Conservation (phyloP, 352 stramenopile species). For the Phytophthora idaei region DNA sequence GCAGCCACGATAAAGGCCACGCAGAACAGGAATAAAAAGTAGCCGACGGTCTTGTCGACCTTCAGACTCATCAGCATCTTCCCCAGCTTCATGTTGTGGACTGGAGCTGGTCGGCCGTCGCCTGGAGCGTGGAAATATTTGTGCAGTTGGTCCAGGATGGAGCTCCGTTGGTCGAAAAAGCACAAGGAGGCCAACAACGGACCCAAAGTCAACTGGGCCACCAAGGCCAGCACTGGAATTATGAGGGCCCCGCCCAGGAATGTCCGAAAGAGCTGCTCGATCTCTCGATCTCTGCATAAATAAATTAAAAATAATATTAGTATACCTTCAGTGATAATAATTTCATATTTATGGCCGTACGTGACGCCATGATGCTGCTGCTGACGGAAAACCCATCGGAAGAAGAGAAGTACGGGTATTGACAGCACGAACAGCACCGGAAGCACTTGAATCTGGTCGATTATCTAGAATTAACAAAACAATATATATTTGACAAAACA, state of each 20-base stretch:
- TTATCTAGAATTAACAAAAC: slow-evolving; percentile 23
- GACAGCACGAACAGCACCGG: slow-evolving; percentile 38
- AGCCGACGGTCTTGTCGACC: slow-evolving; percentile 62
- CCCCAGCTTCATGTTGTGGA: slow-evolving; percentile 37
- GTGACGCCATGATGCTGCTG: slow-evolving; percentile 57
- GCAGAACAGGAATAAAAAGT: slow-evolving; percentile 62
- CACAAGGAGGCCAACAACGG: slow-evolving; percentile 50
- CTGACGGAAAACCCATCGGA: slow-evolving; percentile 42
- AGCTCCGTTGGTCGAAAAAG: slow-evolving; percentile 61
- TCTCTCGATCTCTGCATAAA: slow-evolving; percentile 57
- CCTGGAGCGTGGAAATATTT: slow-evolving; percentile 34
- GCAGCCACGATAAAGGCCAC: slow-evolving; percentile 62
- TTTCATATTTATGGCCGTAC: slow-evolving; percentile 28
- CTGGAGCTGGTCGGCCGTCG: slow-evolving; percentile 6
- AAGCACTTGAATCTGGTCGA: slow-evolving; percentile 29
- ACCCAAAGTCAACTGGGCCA: slow-evolving; percentile 44
- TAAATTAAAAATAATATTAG: slow-evolving; percentile 7
- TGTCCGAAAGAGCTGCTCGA: slow-evolving; percentile 60
- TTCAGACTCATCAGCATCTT: slow-evolving; percentile 56
- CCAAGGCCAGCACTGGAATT: slow-evolving; percentile 44
- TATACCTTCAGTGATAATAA: background rate
- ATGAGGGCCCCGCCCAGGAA: slow-evolving; percentile 64
- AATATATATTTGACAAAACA: no score
- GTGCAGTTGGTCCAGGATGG: slow-evolving; percentile 49
- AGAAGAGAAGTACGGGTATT: slow-evolving; percentile 44